A percentile compares a stretch with the other conserved stretches of the same genome.
phyloP scores from a whole-genome alignment of 225 moss, liverwort and hornwort species.

The Neckera pumila region DNA sequence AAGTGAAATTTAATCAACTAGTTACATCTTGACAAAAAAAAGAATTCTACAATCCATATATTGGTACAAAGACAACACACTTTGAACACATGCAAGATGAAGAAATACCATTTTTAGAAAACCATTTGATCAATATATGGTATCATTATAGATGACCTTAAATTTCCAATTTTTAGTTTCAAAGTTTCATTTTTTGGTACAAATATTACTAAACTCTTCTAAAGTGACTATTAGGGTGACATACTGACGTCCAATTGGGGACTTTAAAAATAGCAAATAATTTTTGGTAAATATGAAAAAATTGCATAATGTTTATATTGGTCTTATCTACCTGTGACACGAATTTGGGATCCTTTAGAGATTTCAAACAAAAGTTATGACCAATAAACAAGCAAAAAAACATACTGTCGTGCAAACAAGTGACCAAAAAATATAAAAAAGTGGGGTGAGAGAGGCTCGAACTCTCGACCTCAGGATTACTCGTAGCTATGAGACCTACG shows the following conservation, averaged over 20 bases:
- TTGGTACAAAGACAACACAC: neutral
- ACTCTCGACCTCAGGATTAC: conserved; percentile 96
- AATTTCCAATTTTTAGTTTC: too few relatives aligned
- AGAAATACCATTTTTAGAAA: neutral
- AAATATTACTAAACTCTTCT: neutral
- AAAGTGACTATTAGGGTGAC: neutral
- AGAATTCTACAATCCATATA: neutral
- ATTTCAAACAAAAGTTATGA: neutral
- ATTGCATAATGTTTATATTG: neutral
- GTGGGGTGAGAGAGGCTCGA: conserved; percentile 98
- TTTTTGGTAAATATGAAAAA: neutral
- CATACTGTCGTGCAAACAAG: too few relatives aligned
- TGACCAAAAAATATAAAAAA: neutral
- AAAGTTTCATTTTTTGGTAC: neutral
- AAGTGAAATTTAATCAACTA: too few relatives aligned
- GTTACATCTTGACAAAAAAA: too few relatives aligned
- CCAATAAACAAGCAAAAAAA: too few relatives aligned
- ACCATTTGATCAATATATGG: neutral
- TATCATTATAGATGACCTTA: neutral
- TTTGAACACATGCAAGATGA: neutral
- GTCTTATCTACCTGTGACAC: neutral
- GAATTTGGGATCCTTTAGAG: neutral
- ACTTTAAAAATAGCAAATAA: neutral
- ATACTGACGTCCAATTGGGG: too few relatives aligned
- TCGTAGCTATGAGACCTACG: conserved; percentile 67